Evolutionary conservation across 2,329 filamentous ascomycete species (phyloP).

Genomic region (Curvularia spicifera): DNA sequence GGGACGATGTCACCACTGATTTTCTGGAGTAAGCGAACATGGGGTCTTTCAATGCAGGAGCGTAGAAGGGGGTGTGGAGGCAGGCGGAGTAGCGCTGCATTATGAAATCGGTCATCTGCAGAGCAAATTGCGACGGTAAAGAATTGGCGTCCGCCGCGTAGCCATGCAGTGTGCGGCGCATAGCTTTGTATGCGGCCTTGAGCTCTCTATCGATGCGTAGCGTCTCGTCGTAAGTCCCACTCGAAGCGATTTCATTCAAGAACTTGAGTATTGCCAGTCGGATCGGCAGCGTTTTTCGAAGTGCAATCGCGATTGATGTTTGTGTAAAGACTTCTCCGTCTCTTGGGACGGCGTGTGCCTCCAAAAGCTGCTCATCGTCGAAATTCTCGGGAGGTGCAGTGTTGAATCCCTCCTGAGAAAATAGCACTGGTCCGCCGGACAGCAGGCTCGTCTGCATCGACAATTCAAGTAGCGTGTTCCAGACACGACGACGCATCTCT

Average conservation of each 20-base stretch:
- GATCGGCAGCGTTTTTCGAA: constrained; percentile 47
- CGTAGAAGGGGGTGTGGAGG: constrained; percentile 38
- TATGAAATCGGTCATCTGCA: constrained; percentile 34
- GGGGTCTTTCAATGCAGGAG: constrained; percentile 26
- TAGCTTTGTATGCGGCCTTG: constrained; percentile 26
- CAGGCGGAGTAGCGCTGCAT: constrained; percentile 37
- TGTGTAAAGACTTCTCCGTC: constrained; percentile 43
- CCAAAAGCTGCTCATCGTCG: constrained; percentile 50
- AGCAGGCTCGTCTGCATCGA: constrained; percentile 48
- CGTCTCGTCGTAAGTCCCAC: constrained; percentile 37
- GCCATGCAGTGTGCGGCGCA: constrained; percentile 27
- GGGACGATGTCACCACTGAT: constrained; percentile 33
- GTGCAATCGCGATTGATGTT: constrained; percentile 45
- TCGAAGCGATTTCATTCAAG: constrained; percentile 35
- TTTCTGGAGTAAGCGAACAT: constrained; percentile 39
- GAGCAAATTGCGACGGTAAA: constrained; percentile 19
- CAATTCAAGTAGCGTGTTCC: constrained; percentile 49
- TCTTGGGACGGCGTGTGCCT: constrained; percentile 34
- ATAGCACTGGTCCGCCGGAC: constrained; percentile 45
- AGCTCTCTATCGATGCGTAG: constrained; percentile 34
- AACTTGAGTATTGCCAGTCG: constrained; percentile 47
- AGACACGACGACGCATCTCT: constrained; percentile 43
- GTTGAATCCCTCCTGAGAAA: constrained; percentile 48
- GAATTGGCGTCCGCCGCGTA: constrained; percentile 2
- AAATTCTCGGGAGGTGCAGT: constrained; percentile 50